phyloP scores from a whole-genome alignment of 2,329 filamentous ascomycete genomes.

The Diaporthe batatas region DNA sequence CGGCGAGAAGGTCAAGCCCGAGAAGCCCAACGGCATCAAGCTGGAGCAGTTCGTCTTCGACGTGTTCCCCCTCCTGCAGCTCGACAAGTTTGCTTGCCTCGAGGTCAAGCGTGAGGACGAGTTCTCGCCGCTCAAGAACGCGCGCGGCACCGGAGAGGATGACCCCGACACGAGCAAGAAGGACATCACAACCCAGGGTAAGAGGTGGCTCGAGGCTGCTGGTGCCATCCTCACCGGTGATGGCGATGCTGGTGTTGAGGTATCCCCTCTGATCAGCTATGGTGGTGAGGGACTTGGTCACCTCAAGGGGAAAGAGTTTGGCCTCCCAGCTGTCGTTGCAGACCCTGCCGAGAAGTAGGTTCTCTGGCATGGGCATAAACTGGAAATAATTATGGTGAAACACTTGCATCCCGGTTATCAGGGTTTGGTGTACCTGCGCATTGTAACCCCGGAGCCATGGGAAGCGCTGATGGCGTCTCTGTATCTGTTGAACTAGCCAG shows the following conservation, averaged over 20 bases:
- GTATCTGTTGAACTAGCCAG: not conserved
- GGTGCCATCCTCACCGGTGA: conserved; percentile 81
- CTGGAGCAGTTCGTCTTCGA: conserved; percentile 99
- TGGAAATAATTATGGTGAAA: not conserved
- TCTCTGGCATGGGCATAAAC: not conserved
- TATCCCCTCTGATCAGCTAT: conserved; percentile 95
- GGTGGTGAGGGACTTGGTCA: conserved; percentile 75
- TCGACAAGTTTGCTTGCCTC: conserved; percentile 93
- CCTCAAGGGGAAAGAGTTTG: conserved; percentile 65
- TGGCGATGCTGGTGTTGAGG: conserved; percentile 79
- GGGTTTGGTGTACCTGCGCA: not conserved
- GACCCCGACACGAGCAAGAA: conserved; percentile 92
- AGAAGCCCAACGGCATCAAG: conserved; percentile 98
- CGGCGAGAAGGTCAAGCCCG: conserved; percentile 87
- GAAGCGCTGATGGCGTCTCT: no score
- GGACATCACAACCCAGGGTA: conserved; percentile 91
- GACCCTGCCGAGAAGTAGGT: conserved; percentile 46
- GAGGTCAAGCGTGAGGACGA: conserved; percentile 98
- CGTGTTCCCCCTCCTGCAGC: conserved; percentile 89
- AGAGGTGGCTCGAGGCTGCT: conserved; percentile 84
- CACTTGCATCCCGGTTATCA: no score
- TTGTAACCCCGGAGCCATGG: not conserved
- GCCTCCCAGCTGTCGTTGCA: conserved; percentile 66
- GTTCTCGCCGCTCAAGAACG: conserved; percentile 97
- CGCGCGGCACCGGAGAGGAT: conserved; percentile 86